Evolutionary conservation across 805 yeast genomes (phyloP), one percentile per base, ranked within the genome.

Genomic region (Komagataella phaffii): DNA sequence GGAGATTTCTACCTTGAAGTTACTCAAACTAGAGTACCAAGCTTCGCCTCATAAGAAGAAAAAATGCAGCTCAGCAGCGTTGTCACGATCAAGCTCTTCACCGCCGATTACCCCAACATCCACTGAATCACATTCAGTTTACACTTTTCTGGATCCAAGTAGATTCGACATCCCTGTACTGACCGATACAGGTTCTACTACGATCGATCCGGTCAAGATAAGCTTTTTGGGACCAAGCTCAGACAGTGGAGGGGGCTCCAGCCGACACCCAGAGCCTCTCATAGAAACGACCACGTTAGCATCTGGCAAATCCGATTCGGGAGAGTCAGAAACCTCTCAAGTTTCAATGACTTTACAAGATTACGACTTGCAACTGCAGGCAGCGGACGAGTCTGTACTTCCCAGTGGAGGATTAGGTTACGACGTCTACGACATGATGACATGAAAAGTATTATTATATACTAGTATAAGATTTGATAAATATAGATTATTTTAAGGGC

Each of bases 1-100:
- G 49, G 77, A 73, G 55, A 71, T 73, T 45, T 67, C 60, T 43
- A 58, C 58, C 45, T 54, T 68, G 51, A 59, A 60, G 50, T 44
- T 64, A 49, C 54, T 56, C 21, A 63, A 59, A 49, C 52, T 51
- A 36, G 63, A 60, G 45, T 44, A 17, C 24, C 50, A 45, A 49
- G 46, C n/a, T 44, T 17, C 24, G 5, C 19, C 18, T 23, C 17
- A 51, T 36, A 44, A 30, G 40, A 30, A 44, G 23, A 23, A 17
- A n/a, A 24, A 7, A 21, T 50, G 49, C 49, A 18, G 23, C 3
- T 50, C 47, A 43, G 17, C 21, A 7, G 54, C 6, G 50, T 47
- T 45, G 53, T 40, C 17, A 36, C 51, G 46, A 24, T 52, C 14
- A 52, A 47, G 45, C 59, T 53, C 21, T 52, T 65, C 4, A 59